Percentiles rank a stretch among this genome's conserved stretches.
These are phyloP conservation scores for Lasiosphaeria hispida DNA, from an alignment of 495 filamentous ascomycete species.

Conservation along the genomic window DNA sequence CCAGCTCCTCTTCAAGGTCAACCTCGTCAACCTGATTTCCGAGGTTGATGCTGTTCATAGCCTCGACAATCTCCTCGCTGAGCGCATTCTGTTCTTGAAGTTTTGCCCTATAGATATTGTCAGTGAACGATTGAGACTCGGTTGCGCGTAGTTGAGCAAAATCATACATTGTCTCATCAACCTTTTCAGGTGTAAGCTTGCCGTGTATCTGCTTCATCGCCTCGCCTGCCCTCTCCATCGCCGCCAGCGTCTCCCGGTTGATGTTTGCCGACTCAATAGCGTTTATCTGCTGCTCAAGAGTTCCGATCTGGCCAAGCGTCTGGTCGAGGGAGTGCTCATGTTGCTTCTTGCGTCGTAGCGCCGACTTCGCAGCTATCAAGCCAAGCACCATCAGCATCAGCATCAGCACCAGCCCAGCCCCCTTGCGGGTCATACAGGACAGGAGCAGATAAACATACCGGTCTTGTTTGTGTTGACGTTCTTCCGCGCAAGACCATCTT, in stretches of 20 bases:
- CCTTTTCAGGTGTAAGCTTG: conserved; percentile 84
- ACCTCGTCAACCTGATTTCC: conserved; percentile 77
- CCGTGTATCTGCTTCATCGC: conserved; percentile 93
- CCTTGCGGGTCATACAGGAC: too few species aligned
- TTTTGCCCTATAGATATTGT: conserved; percentile 66
- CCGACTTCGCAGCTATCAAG: conserved; percentile 75
- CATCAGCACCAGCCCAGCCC: not conserved
- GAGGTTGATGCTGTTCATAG: conserved; percentile 70
- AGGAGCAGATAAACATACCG: conserved; percentile 53
- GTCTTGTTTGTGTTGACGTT: conserved; percentile 86
- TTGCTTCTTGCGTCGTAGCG: conserved; percentile 91
- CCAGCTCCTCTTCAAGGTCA: conserved; percentile 78
- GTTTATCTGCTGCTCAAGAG: conserved; percentile 93
- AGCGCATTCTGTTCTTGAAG: conserved; percentile 88
- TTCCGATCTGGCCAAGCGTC: conserved; percentile 82
- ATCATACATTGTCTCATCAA: conserved; percentile 88
- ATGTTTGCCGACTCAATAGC: conserved; percentile 97
- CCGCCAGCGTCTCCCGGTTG: conserved; percentile 91
- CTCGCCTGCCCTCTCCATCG: conserved; percentile 83
- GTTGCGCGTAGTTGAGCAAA: not conserved
- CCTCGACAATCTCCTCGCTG: conserved; percentile 85
- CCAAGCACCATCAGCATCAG: conserved; percentile 18
- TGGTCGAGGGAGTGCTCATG: conserved; percentile 88
- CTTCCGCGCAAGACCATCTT: conserved; percentile 89
- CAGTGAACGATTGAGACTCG: not conserved